Evolutionary conservation across 1,284 basidiomycete species (phyloP).

Genomic region (Ustilago nuda): DNA sequence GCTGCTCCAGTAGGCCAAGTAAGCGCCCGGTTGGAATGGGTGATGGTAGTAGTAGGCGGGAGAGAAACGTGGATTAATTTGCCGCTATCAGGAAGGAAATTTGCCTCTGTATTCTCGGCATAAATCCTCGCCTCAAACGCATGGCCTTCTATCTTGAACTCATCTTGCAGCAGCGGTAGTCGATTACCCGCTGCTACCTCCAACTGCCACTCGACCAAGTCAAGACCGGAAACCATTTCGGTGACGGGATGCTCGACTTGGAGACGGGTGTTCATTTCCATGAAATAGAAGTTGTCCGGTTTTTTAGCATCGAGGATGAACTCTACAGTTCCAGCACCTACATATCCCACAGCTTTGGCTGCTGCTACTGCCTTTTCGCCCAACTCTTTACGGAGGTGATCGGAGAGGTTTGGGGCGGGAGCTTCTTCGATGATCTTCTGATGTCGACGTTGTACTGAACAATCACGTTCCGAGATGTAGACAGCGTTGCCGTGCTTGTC

Average conservation of each 20-base stretch:
- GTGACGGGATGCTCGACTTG: slow-evolving; percentile 87
- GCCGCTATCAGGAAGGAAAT: slow-evolving; percentile 90
- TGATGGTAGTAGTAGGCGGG: slow-evolving; percentile 69
- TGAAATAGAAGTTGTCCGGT: slow-evolving; percentile 57
- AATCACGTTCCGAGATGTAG: slow-evolving; percentile 92
- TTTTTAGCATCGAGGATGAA: slow-evolving; percentile 41
- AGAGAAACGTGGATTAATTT: slow-evolving; percentile 78
- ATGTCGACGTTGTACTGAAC: slow-evolving; percentile 90
- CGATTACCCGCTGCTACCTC: slow-evolving; percentile 85
- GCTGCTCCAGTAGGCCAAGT: background rate
- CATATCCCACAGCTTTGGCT: slow-evolving; percentile 86
- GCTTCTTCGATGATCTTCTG: slow-evolving; percentile 97
- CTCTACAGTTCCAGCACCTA: slow-evolving; percentile 93
- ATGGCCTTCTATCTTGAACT: slow-evolving; percentile 86
- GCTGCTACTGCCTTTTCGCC: slow-evolving; percentile 89
- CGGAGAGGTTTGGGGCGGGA: slow-evolving; percentile 85
- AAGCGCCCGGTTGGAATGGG: slow-evolving; percentile 23
- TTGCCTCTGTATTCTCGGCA: slow-evolving; percentile 78
- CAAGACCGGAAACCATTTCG: slow-evolving; percentile 91
- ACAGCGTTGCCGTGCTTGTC: slow-evolving; percentile 77
- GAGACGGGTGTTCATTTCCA: slow-evolving; percentile 81
- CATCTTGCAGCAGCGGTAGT: slow-evolving; percentile 80
- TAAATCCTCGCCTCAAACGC: slow-evolving; percentile 97
- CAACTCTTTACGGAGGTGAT: slow-evolving; percentile 81
- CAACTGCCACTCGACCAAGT: slow-evolving; percentile 94